Evolutionary conservation across 345 rosid genomes (phyloP).

Genomic region (Populus alba): DNA sequence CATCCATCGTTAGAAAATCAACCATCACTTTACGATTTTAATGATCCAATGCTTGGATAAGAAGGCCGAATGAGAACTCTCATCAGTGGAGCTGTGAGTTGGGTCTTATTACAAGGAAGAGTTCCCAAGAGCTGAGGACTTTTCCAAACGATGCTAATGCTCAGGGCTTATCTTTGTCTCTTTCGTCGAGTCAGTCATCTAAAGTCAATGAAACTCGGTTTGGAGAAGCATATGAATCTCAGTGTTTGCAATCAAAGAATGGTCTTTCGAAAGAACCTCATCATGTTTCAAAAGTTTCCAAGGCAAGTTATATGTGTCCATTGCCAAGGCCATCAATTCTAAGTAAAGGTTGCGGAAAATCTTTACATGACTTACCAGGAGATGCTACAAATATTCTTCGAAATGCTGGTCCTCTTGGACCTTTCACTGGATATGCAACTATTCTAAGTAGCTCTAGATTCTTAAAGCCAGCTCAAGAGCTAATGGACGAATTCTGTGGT

Average conservation of each 20-base stretch:
- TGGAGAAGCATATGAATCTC: slow-evolving; percentile 22
- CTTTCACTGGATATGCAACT: slow-evolving; percentile 68
- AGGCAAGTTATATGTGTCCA: slow-evolving; percentile 7
- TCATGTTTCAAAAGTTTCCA: slow-evolving; percentile 18
- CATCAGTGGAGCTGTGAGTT: slow-evolving; percentile 27
- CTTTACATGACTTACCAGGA: slow-evolving; percentile 24
- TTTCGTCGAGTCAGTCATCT: slow-evolving; percentile 40
- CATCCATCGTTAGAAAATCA: slow-evolving; percentile 32
- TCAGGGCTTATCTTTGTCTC: slow-evolving; percentile 47
- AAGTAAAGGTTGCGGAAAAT: slow-evolving; percentile 31
- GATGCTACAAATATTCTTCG: slow-evolving; percentile 22
- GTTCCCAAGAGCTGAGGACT: slow-evolving; percentile 13
- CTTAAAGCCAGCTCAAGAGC: slow-evolving; percentile 54
- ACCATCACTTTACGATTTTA: slow-evolving; percentile 5
- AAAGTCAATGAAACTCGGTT: slow-evolving; percentile 16
- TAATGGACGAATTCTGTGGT: slow-evolving; percentile 44
- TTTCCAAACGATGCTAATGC: slow-evolving; percentile 13
- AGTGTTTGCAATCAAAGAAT: slow-evolving; percentile 9
- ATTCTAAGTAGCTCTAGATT: slow-evolving; percentile 56
- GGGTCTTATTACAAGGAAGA: slow-evolving; percentile 22
- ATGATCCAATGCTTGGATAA: slow-evolving; percentile 19
- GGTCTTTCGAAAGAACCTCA: slow-evolving; percentile 8
- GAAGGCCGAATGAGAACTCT: slow-evolving; percentile 12
- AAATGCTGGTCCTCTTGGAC: slow-evolving; percentile 58
- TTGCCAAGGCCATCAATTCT: slow-evolving; percentile 26